Evolutionary conservation across 352 stramenopile genomes (phyloP), one percentile per base, ranked within the genome.

Genomic region (Phytophthora fragariae): DNA sequence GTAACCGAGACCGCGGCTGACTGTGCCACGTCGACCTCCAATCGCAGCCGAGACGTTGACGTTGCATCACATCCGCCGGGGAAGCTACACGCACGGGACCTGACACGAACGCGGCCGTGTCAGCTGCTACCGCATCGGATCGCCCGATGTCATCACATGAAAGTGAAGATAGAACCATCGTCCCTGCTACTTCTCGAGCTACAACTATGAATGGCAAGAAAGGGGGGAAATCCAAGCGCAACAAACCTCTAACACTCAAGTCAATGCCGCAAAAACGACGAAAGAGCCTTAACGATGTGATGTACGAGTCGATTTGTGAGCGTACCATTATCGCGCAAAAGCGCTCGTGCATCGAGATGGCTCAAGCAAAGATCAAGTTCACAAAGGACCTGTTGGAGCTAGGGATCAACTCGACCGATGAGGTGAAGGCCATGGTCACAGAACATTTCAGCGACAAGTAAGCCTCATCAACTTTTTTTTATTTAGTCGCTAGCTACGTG

Each of bases 281-380:
- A 31, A 60, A 59, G 29, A 65, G 46, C 46, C n/a, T 56, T 17
- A 44, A 65, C 5, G 58, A 65, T 19, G 27, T 65, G 17, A 65
- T 65, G 58, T 57, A 65, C 44, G 58, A 65, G 15, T 65, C 29
- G 8, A 65, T 65, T 14, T 65, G 44, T 17, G 27, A 65, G 21
- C 58, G 27, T 29, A 65, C 58, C 14, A 15, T 19, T 14, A 44
- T 65, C 10, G 58, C 46, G 7, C 41, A 57, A 5, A 46, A 57
- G 46, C n/a, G 58, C 17, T 57, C 46, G 5, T 65, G 46, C 44
- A 65, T 65, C 17, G 58, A 65, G 31, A 29, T 65, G 3, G 58
- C 58, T 15, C 58, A 56, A 47, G 58, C 41, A 12, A 65, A 57
- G 27, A 31, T 65, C 21, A 35, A 57, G 58, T 65, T 57, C 31